Conservation (phyloP, 2,329 filamentous ascomycete genomes). For the Purpureocillium takamizusanense region DNA sequence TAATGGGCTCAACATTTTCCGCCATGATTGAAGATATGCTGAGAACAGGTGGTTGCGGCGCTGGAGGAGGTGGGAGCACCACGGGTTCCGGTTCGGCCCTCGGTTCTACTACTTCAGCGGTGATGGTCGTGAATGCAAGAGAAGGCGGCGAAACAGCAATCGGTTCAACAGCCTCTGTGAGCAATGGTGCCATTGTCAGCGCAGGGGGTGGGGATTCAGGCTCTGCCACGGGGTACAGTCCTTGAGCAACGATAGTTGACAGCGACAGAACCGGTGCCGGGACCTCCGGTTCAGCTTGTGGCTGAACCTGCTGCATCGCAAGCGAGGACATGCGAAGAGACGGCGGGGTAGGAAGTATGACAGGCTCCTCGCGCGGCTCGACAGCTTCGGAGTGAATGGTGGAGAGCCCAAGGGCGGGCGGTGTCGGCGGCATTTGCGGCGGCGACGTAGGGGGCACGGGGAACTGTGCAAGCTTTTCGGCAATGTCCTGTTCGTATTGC, state of each 20-base stretch:
- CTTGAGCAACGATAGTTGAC: slow-evolving; percentile 15
- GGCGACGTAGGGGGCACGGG: slow-evolving; percentile 41
- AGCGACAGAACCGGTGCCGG: slow-evolving; percentile 12
- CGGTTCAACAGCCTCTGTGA: slow-evolving; percentile 18
- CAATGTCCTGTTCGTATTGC: slow-evolving; percentile 41
- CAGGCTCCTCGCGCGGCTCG: slow-evolving; percentile 30
- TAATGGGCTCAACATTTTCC: slow-evolving; percentile 14
- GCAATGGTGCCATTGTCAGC: slow-evolving; percentile 16
- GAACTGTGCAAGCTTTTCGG: slow-evolving; percentile 43
- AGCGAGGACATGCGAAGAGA: slow-evolving; percentile 17
- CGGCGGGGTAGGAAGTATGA: slow-evolving; percentile 18
- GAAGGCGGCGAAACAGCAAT: slow-evolving; percentile 12
- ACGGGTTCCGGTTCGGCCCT: slow-evolving; percentile 11
- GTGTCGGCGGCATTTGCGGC: slow-evolving; percentile 16
- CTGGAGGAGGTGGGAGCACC: background rate
- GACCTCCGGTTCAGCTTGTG: slow-evolving; percentile 13
- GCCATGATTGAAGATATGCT: slow-evolving; percentile 11
- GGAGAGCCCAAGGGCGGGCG: slow-evolving; percentile 32
- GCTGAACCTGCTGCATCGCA: slow-evolving; percentile 20
- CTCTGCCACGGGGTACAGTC: slow-evolving; percentile 16
- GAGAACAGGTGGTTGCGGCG: background rate
- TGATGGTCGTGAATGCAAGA: slow-evolving; percentile 22
- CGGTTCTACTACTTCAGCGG: slow-evolving; percentile 24
- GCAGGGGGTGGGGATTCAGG: slow-evolving; percentile 14
- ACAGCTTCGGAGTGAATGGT: slow-evolving; percentile 33